A percentile compares a stretch with the other conserved stretches of the same genome.
phyloP scores from a whole-genome alignment of 106 monocot species.

The Apostasia shenzhenica region DNA sequence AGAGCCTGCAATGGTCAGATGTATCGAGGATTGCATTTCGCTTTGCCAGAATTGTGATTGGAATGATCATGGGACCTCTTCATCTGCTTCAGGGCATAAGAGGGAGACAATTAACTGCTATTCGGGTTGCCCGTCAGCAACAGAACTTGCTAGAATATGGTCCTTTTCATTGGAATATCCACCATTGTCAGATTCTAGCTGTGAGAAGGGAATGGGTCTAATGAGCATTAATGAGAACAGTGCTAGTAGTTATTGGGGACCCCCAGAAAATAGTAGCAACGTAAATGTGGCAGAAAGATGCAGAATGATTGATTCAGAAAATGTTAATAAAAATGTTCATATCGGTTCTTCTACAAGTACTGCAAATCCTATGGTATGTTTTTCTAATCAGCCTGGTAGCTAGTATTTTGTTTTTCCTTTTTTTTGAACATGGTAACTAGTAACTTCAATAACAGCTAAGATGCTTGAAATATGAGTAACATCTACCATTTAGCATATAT shows the following conservation, averaged over 20 bases:
- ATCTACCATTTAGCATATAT: too few species aligned
- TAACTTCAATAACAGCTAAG: slow-evolving; percentile 20
- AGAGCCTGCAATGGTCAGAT: slow-evolving; percentile 30
- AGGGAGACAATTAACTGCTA: slow-evolving; percentile 68
- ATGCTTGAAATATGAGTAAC: slow-evolving; percentile 4
- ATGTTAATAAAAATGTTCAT: slow-evolving; percentile 31
- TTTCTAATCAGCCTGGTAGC: slow-evolving; percentile 17
- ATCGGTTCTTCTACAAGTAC: slow-evolving; percentile 37
- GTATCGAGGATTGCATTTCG: slow-evolving; percentile 30
- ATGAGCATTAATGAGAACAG: slow-evolving; percentile 61
- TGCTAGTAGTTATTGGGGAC: slow-evolving; percentile 29
- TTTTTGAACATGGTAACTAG: not conserved
- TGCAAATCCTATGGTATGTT: slow-evolving; percentile 13
- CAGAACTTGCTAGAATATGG: slow-evolving; percentile 78
- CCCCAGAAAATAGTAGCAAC: slow-evolving; percentile 18
- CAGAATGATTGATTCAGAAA: slow-evolving; percentile 25
- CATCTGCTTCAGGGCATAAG: slow-evolving; percentile 38
- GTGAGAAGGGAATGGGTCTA: slow-evolving; percentile 34
- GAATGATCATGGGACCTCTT: slow-evolving; percentile 20
- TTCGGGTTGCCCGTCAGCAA: slow-evolving; percentile 70
- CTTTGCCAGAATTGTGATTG: slow-evolving; percentile 49
- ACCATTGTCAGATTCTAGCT: slow-evolving; percentile 23
- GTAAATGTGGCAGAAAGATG: slow-evolving; percentile 5
- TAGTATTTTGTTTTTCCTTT: not conserved
- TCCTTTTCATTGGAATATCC: slow-evolving; percentile 57